These are phyloP conservation scores for Thalassiosira mediterranea DNA, from an alignment of 352 stramenopile species.

Conservation along the genomic window DNA sequence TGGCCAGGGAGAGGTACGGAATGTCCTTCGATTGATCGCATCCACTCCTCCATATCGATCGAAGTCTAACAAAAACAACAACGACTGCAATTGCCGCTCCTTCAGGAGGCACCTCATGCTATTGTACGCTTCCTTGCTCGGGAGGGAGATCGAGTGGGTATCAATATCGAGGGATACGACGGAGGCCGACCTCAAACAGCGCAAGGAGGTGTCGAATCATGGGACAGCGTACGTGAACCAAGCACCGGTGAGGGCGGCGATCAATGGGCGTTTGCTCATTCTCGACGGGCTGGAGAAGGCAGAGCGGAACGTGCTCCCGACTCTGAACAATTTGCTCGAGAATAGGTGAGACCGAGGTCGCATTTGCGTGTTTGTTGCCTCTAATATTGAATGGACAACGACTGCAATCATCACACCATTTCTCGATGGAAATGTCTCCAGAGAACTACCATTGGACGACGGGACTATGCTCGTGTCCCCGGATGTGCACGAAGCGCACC, in stretches of 20 bases:
- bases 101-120: conserved; percentile 62
- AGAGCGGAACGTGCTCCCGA: conserved; percentile 95
- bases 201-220: conserved; percentile 65
- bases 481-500: conserved; percentile 52
- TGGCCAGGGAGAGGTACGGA: conserved; percentile 33
- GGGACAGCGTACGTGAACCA: conserved; percentile 89
- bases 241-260: conserved; percentile 91
- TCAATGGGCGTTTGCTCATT: conserved; percentile 91
- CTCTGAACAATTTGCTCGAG: conserved; percentile 97
- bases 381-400: too few species aligned
- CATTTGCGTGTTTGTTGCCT: too few species aligned
- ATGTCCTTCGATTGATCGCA: too few species aligned
- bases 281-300: conserved; percentile 95
- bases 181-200: conserved; percentile 85
- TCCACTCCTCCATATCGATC: too few species aligned
- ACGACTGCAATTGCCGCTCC: too few species aligned
- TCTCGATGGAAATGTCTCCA: too few species aligned
- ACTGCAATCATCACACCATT: too few species aligned
- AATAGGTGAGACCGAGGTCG: too few species aligned
- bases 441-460: conserved; percentile 94
- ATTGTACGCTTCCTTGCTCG: conserved; percentile 62
- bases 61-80: too few species aligned
- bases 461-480: conserved; percentile 88
- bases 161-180: conserved; percentile 93
- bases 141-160: conserved; percentile 83